A percentile compares a stretch with the other conserved stretches of the same genome.
Evolutionary conservation across 345 rosid genomes (phyloP).

Genomic region (Lepidium sativum): DNA sequence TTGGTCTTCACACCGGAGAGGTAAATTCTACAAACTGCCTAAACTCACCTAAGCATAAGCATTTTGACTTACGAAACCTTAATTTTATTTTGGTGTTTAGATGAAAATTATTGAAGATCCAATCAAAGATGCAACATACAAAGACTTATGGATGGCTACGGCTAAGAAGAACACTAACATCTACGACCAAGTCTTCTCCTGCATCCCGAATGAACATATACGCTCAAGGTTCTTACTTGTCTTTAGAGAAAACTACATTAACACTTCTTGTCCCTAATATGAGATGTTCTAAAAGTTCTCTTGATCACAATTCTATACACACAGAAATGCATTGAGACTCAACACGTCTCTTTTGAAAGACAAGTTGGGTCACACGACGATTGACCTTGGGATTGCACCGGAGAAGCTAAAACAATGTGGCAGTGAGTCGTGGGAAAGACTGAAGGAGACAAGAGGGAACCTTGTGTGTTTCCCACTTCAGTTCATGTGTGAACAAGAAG

Average conservation of each 20-base stretch:
- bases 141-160: constrained; percentile 60
- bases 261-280: background rate
- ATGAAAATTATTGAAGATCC: constrained; percentile 59
- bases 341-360: constrained; percentile 50
- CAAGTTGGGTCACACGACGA: constrained; percentile 61
- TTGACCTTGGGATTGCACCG: constrained; percentile 77
- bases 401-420: constrained; percentile 37
- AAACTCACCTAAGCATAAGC: background rate
- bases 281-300: background rate
- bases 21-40: constrained; percentile 23
- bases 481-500: constrained; percentile 68
- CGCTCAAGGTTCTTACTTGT: constrained; percentile 44
- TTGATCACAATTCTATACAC: constrained; percentile 2
- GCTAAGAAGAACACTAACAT: constrained; percentile 68
- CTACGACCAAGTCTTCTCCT: constrained; percentile 70
- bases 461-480: constrained; percentile 78
- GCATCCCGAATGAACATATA: constrained; percentile 71
- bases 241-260: background rate
- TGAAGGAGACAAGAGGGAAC: constrained; percentile 51
- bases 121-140: constrained; percentile 47
- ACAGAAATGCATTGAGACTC: constrained; percentile 65
- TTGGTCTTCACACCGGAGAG: constrained; percentile 63
- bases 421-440: constrained; percentile 42
- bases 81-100: constrained; percentile 27
- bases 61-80: background rate